phyloP scores from a whole-genome alignment of 225 moss, liverwort and hornwort species.

The Bryum argenteum region DNA sequence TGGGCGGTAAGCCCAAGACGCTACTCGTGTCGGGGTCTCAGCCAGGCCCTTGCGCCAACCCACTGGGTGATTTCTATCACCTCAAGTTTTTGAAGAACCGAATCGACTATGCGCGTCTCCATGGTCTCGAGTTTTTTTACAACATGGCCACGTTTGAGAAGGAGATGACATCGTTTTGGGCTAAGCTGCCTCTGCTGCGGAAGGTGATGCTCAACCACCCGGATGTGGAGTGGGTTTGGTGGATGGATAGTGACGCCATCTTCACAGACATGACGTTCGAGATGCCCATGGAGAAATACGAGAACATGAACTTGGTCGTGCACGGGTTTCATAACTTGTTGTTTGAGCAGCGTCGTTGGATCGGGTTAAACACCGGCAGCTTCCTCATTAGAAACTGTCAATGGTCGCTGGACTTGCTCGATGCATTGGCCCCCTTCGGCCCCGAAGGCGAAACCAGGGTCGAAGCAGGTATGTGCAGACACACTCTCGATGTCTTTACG shows the following conservation, averaged over 20 bases:
- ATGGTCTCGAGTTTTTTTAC: slow-evolving; percentile 67
- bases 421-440: slow-evolving; percentile 64
- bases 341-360: slow-evolving; percentile 63
- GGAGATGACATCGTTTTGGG: slow-evolving; percentile 71
- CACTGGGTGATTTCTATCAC: slow-evolving; percentile 60
- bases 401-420: slow-evolving; percentile 77
- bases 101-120: slow-evolving; percentile 65
- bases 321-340: slow-evolving; percentile 53
- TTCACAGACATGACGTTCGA: slow-evolving; percentile 75
- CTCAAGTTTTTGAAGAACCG: slow-evolving; percentile 72
- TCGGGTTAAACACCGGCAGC: slow-evolving; percentile 60
- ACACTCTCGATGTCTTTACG: background rate
- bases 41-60: slow-evolving; percentile 45
- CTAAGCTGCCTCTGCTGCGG: slow-evolving; percentile 66
- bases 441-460: slow-evolving; percentile 35
- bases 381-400: slow-evolving; percentile 74
- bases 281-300: slow-evolving; percentile 62
- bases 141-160: slow-evolving; percentile 65
- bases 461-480: slow-evolving; percentile 30
- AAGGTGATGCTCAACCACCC: slow-evolving; percentile 73
- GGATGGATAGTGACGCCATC: slow-evolving; percentile 79
- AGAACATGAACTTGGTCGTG: slow-evolving; percentile 50
- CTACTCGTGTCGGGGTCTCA: slow-evolving; percentile 65
- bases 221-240: slow-evolving; percentile 82
- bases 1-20: slow-evolving; percentile 49